phyloP scores from a whole-genome alignment of 768 basidiomycete species.

The Lactarius pseudohatsudake region DNA sequence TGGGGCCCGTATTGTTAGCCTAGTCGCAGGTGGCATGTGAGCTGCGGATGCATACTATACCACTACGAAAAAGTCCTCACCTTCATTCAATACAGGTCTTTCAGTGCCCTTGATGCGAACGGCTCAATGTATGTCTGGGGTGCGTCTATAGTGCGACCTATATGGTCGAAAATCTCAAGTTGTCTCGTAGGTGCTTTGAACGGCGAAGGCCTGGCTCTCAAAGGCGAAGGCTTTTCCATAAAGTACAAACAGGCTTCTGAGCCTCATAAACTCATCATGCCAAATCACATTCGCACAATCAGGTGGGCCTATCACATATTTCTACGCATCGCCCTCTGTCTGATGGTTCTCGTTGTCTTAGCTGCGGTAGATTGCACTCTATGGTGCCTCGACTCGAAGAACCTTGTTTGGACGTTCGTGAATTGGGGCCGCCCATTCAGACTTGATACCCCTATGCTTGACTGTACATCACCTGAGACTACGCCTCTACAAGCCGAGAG shows the following conservation, averaged over 20 bases:
- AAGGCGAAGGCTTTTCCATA: conserved; percentile 56
- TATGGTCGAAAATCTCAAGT: background rate
- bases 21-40: conserved; percentile 83
- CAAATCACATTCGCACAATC: conserved; percentile 57
- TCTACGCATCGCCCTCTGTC: background rate
- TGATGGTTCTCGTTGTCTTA: conserved; percentile 34
- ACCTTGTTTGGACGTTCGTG: conserved; percentile 70
- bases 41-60: conserved; percentile 31
- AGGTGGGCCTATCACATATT: conserved; percentile 47
- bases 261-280: conserved; percentile 62
- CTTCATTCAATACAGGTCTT: conserved; percentile 55
- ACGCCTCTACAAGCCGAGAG: conserved; percentile 65
- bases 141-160: conserved; percentile 35
- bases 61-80: background rate
- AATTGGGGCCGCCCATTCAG: conserved; percentile 80
- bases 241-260: conserved; percentile 47
- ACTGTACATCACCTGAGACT: conserved; percentile 46
- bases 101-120: conserved; percentile 77
- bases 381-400: conserved; percentile 58
- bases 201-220: conserved; percentile 43
- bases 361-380: conserved; percentile 77
- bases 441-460: conserved; percentile 43
- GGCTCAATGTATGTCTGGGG: conserved; percentile 84
- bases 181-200: conserved; percentile 56
- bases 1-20: conserved; percentile 61